These are phyloP conservation scores for Podospora sp. DNA, from an alignment of 495 filamentous ascomycete species.

Conservation along the genomic window DNA sequence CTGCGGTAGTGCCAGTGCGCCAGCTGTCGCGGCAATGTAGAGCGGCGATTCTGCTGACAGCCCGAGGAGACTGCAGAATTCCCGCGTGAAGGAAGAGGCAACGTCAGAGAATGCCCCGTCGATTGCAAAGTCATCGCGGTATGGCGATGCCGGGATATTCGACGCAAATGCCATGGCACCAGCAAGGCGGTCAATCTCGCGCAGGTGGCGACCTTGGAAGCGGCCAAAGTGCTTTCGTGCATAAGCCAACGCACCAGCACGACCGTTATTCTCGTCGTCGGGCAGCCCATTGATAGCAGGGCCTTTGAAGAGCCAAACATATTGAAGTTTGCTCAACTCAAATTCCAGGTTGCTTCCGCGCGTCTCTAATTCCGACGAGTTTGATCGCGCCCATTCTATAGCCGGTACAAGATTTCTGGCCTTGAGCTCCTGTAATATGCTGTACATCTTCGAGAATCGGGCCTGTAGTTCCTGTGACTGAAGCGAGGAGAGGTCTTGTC, in stretches of 20 bases:
- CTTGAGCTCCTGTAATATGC: constrained; percentile 77
- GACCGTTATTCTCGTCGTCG: constrained; percentile 44
- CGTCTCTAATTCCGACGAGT: constrained; percentile 70
- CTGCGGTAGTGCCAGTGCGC: constrained; percentile 84
- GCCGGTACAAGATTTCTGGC: constrained; percentile 74
- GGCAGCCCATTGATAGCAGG: constrained; percentile 48
- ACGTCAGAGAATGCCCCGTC: constrained; percentile 77
- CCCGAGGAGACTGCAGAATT: constrained; percentile 91
- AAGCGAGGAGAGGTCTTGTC: constrained; percentile 56
- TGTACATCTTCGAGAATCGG: constrained; percentile 87
- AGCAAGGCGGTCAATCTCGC: constrained; percentile 75
- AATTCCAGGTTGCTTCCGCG: constrained; percentile 94
- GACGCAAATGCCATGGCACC: constrained; percentile 75
- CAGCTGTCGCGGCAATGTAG: constrained; percentile 88
- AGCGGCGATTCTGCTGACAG: constrained; percentile 87
- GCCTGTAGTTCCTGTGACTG: constrained; percentile 70
- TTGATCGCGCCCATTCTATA: constrained; percentile 79
- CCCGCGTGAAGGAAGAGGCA: constrained; percentile 79
- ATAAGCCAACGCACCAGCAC: constrained; percentile 67
- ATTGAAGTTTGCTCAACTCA: constrained; percentile 84
- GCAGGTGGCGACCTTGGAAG: constrained; percentile 63
- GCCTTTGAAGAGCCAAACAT: constrained; percentile 75
- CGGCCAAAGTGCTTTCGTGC: constrained; percentile 63
- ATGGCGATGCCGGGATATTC: constrained; percentile 72
- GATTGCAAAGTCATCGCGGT: constrained; percentile 73